Percentiles rank a stretch among this genome's conserved stretches.
Evolutionary conservation across 139 green algal species (phyloP).

Genomic region (Chlorella sorokiniana): DNA sequence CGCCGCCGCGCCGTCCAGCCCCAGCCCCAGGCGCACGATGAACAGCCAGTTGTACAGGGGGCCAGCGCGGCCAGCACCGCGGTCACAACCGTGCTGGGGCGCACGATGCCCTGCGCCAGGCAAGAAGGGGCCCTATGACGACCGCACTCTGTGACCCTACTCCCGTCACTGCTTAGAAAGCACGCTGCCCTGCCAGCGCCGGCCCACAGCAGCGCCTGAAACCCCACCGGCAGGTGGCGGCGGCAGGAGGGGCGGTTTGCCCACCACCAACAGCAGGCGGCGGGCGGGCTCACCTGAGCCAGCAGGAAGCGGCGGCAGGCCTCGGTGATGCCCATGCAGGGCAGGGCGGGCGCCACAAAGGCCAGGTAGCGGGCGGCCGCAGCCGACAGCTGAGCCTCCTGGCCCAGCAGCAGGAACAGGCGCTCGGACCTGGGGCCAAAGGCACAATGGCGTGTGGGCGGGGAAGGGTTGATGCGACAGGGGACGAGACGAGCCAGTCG

Average conservation of each 20-base stretch:
- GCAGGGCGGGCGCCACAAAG: slow-evolving; percentile 4
- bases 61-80: background rate
- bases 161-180: too few species aligned
- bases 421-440: background rate
- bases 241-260: background rate
- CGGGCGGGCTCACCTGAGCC: background rate
- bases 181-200: background rate
- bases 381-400: slow-evolving; percentile 8
- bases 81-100: background rate
- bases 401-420: slow-evolving; percentile 20
- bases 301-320: slow-evolving; percentile 14
- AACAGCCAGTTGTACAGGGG: slow-evolving; percentile 18
- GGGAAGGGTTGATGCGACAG: background rate
- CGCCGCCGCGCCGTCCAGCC: slow-evolving; percentile 8
- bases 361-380: slow-evolving; percentile 7
- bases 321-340: slow-evolving; percentile 3
- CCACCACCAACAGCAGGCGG: background rate
- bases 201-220: background rate
- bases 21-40: background rate
- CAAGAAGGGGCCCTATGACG: background rate
- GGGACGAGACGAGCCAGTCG: too few species aligned
- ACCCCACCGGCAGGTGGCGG: background rate
- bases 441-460: background rate
- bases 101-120: background rate
- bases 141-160: too few species aligned